Evolutionary conservation across 306 rosid genomes (phyloP).

Genomic region (Herpetospermum pedunculosum): DNA sequence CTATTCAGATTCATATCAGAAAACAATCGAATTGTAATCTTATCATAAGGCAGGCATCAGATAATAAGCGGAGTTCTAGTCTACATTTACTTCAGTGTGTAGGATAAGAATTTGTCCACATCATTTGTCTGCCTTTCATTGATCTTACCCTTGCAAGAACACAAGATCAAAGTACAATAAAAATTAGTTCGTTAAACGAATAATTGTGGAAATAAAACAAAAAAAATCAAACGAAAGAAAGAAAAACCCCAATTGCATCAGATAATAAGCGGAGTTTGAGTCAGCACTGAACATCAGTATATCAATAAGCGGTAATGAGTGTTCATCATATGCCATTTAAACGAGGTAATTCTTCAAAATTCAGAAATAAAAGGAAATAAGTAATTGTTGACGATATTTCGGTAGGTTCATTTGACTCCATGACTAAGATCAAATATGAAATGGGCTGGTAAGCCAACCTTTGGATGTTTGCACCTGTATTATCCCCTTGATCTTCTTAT

Average conservation of each 20-base stretch:
- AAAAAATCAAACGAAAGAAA: background rate
- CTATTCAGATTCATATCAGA: background rate
- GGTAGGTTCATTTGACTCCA: slow-evolving; percentile 88
- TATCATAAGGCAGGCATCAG: slow-evolving; percentile 60
- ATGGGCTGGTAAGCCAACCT: slow-evolving; percentile 92
- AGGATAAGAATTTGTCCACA: slow-evolving; percentile 49
- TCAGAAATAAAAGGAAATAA: too few relatives aligned
- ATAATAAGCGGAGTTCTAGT: slow-evolving; percentile 71
- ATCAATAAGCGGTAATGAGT: slow-evolving; percentile 70
- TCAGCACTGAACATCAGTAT: slow-evolving; percentile 71
- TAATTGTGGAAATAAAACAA: background rate
- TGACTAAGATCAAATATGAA: slow-evolving; percentile 35
- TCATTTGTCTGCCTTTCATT: slow-evolving; percentile 32
- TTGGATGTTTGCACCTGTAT: slow-evolving; percentile 57
- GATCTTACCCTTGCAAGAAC: too few relatives aligned
- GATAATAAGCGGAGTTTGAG: slow-evolving; percentile 23
- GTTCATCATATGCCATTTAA: slow-evolving; percentile 48
- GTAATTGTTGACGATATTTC: background rate
- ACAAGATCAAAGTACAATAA: background rate
- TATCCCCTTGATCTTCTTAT: slow-evolving; percentile 34
- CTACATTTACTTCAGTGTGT: slow-evolving; percentile 64
- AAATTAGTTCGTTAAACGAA: too few relatives aligned
- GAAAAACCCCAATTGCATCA: slow-evolving; percentile 27
- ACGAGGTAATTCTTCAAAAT: rapidly evolving
- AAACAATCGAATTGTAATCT: too few relatives aligned